These are phyloP conservation scores for Mycena albidolilacea DNA, from an alignment of 768 basidiomycete species.

Conservation along the genomic window DNA sequence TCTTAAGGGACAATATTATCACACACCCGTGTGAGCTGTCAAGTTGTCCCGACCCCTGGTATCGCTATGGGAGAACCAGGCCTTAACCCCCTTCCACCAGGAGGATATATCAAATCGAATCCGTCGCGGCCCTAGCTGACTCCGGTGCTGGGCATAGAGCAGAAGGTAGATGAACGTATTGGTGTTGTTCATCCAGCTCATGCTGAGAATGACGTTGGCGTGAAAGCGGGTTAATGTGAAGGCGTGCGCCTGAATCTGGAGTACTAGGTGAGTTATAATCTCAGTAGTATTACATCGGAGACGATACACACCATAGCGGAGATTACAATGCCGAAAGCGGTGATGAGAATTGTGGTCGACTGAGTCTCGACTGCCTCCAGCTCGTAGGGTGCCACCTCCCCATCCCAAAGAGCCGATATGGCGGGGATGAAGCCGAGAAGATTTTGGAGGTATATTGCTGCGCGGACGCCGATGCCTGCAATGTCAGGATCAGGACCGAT, in stretches of 20 bases:
- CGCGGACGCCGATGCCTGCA: slow-evolving; percentile 45
- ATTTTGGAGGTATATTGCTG: slow-evolving; percentile 46
- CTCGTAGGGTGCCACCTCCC: slow-evolving; percentile 40
- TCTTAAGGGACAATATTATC: neutral
- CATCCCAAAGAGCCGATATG: slow-evolving; percentile 39
- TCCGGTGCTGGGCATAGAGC: slow-evolving; percentile 38
- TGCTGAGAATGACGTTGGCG: slow-evolving; percentile 44
- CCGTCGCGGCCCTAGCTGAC: slow-evolving; percentile 15
- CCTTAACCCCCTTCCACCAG: neutral
- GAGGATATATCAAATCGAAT: neutral
- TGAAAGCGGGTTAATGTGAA: slow-evolving; percentile 40
- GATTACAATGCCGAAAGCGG: slow-evolving; percentile 45
- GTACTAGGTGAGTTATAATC: too few relatives aligned
- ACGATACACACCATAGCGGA: slow-evolving; percentile 37
- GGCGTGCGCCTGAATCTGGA: slow-evolving; percentile 32
- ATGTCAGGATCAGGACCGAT: slow-evolving; percentile 33
- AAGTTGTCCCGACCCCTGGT: neutral
- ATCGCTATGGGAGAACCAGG: neutral
- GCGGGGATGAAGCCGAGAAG: slow-evolving; percentile 44
- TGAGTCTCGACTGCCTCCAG: slow-evolving; percentile 28
- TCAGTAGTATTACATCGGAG: too few relatives aligned
- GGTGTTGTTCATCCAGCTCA: slow-evolving; percentile 48
- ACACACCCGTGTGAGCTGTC: neutral
- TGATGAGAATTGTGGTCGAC: slow-evolving; percentile 43
- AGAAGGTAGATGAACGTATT: slow-evolving; percentile 36